phyloP scores from a whole-genome alignment of 2,329 filamentous ascomycete species.

The Aspergillus jensenii region DNA sequence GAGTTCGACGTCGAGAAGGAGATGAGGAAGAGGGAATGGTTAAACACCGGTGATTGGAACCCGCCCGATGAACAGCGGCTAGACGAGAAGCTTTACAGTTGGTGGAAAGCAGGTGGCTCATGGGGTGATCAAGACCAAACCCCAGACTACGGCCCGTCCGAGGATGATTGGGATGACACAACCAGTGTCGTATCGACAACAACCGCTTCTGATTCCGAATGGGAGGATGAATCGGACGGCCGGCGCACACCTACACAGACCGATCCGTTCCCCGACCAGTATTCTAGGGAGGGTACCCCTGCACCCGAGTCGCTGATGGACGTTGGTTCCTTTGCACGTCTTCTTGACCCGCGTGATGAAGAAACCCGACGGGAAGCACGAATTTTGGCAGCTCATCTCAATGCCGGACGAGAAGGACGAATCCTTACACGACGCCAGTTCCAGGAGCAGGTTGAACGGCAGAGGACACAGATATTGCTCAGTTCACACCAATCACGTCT shows the following conservation, averaged over 20 bases:
- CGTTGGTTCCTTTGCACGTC: conserved; percentile 68
- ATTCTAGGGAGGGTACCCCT: conserved; percentile 50
- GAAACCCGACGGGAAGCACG: conserved; percentile 80
- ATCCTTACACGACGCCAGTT: conserved; percentile 83
- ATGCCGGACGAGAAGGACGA: conserved; percentile 53
- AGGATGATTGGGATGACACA: conserved; percentile 64
- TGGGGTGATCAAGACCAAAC: conserved; percentile 82
- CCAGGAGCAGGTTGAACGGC: conserved; percentile 64
- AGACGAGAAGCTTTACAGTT: conserved; percentile 73
- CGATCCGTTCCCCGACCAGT: conserved; percentile 56
- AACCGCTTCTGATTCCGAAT: conserved; percentile 53
- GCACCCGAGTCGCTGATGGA: conserved; percentile 63
- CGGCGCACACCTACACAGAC: conserved; percentile 72
- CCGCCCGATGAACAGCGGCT: conserved; percentile 63
- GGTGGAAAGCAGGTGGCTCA: conserved; percentile 81
- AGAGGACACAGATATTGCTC: conserved; percentile 68
- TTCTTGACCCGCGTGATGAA: conserved; percentile 75
- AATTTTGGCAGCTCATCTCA: conserved; percentile 76
- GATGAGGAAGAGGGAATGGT: conserved; percentile 63
- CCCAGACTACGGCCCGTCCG: conserved; percentile 68
- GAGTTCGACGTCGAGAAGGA: conserved; percentile 79
- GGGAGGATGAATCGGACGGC: conserved; percentile 47
- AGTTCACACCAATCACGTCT: conserved; percentile 42
- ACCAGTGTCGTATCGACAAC: conserved; percentile 77
- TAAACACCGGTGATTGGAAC: conserved; percentile 40